Evolutionary conservation across 768 basidiomycete species (phyloP), one percentile per base, ranked within the genome.

Genomic region (Termitomyces sp.): DNA sequence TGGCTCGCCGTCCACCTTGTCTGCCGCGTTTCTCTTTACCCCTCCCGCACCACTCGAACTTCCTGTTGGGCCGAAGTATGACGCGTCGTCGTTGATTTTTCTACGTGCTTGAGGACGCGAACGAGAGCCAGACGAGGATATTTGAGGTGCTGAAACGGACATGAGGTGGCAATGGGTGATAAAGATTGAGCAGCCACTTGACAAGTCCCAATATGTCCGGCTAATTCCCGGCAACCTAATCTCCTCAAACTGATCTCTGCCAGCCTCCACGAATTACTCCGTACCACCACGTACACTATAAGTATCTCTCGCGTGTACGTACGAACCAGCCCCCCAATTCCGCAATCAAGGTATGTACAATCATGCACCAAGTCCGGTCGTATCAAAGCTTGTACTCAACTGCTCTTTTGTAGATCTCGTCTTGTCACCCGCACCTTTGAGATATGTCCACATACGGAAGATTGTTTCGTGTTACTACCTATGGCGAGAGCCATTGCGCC

Each of bases 401-500:
- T n/a, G 22, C 44, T 50, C 59, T 24, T 40, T 13, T 40, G 36
- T 36, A 52, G 38, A 57, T 40, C 44, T 38, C 48, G 10, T 26
- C 28, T 50, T 57, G 41, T 53, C 46, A 48, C 52, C 38, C 52
- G 52, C 48, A 52, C 44, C 30, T 44, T 36, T 41, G 48, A 63
- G 18, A 32, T 59, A 98, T 99, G 97, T 96, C 94, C 24, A 91
- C 94, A 55, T 99, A 90, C 73, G 97, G 97, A 24, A 84, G 79
- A 26, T 77, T 92, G 40, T 99, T 92, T 77, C 83, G 93, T 48
- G 97, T 99, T 28, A 95, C 95, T 54, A 99, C 97, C 62, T 99
- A 91, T 69, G 97, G 97, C 58, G 97, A 99, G 77, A 94, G 91
- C 62, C 97, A 99, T 71, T 98, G 97, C 70, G 85, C 91, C 32